A percentile compares a stretch with the other conserved stretches of the same genome.
phyloP scores from a whole-genome alignment of 148 eudicot genomes.

The Nyssa sinensis region DNA sequence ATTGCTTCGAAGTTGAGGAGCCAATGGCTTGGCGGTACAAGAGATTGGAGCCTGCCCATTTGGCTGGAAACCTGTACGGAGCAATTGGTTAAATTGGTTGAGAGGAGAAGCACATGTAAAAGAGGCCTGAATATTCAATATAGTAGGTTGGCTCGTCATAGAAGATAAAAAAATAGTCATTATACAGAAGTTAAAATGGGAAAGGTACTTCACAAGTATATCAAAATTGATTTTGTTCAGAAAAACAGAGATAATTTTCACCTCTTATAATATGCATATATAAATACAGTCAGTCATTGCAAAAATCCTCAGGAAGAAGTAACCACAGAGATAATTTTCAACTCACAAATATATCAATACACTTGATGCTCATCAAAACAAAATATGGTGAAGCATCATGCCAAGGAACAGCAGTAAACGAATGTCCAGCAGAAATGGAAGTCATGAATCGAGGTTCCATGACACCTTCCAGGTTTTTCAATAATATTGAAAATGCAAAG shows the following conservation, averaged over 20 bases:
- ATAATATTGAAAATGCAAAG: no score
- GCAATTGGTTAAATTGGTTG: not conserved
- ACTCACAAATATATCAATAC: no score
- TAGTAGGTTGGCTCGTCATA: not conserved
- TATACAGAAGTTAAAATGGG: not conserved
- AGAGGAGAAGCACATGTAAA: not conserved
- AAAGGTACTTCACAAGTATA: not conserved
- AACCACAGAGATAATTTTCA: not conserved
- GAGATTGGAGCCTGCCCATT: slow-evolving; percentile 47
- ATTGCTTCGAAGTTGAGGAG: slow-evolving; percentile 34
- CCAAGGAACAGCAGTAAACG: no score
- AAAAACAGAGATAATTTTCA: not conserved
- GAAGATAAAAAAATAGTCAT: not conserved
- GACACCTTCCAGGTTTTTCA: no score
- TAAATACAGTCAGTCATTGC: not conserved
- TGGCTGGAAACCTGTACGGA: slow-evolving; percentile 37
- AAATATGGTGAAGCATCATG: no score
- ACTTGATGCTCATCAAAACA: no score
- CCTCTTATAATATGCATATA: not conserved
- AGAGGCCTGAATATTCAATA: not conserved
- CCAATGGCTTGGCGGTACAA: slow-evolving; percentile 34
- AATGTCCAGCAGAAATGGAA: no score
- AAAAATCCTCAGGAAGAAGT: no score
- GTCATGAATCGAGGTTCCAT: no score
- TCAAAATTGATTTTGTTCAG: not conserved